Evolutionary conservation across 257 asterid species (phyloP).

Genomic region (Salvia splendens): DNA sequence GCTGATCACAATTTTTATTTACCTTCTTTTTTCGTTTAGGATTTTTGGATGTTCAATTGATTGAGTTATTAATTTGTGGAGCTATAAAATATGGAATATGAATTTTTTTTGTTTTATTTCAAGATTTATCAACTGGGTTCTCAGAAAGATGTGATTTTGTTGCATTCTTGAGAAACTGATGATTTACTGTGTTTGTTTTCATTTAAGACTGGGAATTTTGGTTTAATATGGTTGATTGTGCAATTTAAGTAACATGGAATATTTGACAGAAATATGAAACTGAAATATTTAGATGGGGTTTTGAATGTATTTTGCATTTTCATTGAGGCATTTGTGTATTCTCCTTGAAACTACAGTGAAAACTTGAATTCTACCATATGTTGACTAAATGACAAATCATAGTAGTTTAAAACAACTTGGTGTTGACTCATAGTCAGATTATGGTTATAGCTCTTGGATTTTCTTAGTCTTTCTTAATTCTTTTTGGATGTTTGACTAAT

Average conservation of each 20-base stretch:
- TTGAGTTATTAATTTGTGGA: not conserved
- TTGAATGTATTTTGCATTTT: slow-evolving; percentile 16
- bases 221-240: slow-evolving; percentile 16
- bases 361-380: slow-evolving; percentile 8
- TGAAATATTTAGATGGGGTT: not conserved
- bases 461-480: too few relatives aligned
- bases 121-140: slow-evolving; percentile 16
- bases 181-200: not conserved
- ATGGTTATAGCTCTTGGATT: too few relatives aligned
- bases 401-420: not conserved
- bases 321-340: not conserved
- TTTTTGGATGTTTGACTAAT: too few relatives aligned
- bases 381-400: slow-evolving; percentile 24
- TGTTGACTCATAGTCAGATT: not conserved
- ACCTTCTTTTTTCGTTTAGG: not conserved
- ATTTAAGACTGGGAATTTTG: not conserved
- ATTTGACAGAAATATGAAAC: slow-evolving; percentile 2
- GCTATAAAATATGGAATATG: too few relatives aligned
- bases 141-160: slow-evolving; percentile 13
- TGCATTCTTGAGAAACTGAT: slow-evolving; percentile 14
- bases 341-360: not conserved
- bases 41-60: slow-evolving; percentile 18
- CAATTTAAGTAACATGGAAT: not conserved
- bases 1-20: not conserved
- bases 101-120: not conserved